Evolutionary conservation across 148 eudicot genomes (phyloP).

Genomic region (Diospyros kaki): DNA sequence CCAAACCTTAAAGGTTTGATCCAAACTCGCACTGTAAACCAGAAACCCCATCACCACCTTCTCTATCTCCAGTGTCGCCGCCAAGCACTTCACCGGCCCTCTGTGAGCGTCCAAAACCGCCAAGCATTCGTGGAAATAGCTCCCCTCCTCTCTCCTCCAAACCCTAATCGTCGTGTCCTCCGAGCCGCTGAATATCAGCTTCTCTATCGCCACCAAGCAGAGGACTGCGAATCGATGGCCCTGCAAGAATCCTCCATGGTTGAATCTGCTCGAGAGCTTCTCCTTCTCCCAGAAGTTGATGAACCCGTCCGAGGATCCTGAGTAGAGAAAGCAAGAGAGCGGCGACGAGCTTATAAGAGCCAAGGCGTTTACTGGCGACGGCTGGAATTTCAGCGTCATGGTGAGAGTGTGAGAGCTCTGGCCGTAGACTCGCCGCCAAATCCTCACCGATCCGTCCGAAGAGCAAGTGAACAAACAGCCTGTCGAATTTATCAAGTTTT

Average conservation of each 20-base stretch:
- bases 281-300: conserved; percentile 54
- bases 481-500: too few relatives aligned
- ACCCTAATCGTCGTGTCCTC: conserved; percentile 61
- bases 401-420: conserved; percentile 47
- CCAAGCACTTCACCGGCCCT: conserved; percentile 54
- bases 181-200: conserved; percentile 48
- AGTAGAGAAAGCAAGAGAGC: conserved; percentile 33
- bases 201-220: conserved; percentile 35
- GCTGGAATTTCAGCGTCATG: conserved; percentile 44
- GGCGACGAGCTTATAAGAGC: conserved; percentile 26
- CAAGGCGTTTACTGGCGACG: conserved; percentile 41
- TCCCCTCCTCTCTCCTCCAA: conserved; percentile 53
- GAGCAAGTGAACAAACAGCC: conserved; percentile 51
- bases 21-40: conserved; percentile 53
- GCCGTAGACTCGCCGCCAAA: conserved; percentile 52
- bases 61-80: conserved; percentile 34
- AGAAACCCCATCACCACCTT: conserved; percentile 30
- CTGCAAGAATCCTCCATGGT: conserved; percentile 52
- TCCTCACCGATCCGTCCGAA: conserved; percentile 49
- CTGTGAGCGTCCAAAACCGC: conserved; percentile 54
- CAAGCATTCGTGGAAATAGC: conserved; percentile 40
- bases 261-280: conserved; percentile 37
- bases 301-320: conserved; percentile 51
- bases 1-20: conserved; percentile 57
- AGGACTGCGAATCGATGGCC: conserved; percentile 52